A percentile compares a stretch with the other conserved stretches of the same genome.
Conservation (phyloP, 2,329 filamentous ascomycete species). For the Aspergillus melleus region DNA sequence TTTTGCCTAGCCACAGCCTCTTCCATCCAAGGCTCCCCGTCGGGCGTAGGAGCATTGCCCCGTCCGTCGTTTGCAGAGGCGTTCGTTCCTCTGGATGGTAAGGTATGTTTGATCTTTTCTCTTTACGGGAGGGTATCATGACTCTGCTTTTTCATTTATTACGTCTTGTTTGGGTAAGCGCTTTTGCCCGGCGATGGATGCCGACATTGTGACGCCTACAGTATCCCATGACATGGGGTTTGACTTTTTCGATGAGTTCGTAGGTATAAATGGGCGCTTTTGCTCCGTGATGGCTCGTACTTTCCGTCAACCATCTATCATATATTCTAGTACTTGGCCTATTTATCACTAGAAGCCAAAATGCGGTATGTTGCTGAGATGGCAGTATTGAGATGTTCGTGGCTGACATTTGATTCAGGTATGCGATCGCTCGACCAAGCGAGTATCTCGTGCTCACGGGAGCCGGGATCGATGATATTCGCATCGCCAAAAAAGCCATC, state of each 20-base stretch:
- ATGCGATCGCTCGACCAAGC: slow-evolving; percentile 71
- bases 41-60: neutral
- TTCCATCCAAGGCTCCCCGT: neutral
- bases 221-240: neutral
- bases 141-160: neutral
- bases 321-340: neutral
- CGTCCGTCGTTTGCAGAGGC: neutral
- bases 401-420: slow-evolving; percentile 46
- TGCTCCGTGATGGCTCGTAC: neutral
- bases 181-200: neutral
- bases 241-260: neutral
- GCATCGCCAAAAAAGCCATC: slow-evolving; percentile 76
- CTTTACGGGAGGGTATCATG: neutral
- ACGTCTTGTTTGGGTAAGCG: neutral
- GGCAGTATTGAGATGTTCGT: neutral
- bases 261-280: neutral
- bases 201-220: neutral
- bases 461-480: slow-evolving; percentile 70
- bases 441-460: slow-evolving; percentile 88
- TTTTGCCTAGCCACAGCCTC: neutral
- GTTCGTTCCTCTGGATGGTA: neutral
- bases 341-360: neutral
- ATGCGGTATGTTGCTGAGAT: slow-evolving; percentile 18
- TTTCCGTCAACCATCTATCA: neutral
- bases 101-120: neutral